phyloP scores from a whole-genome alignment of 192 early-diverging fungal genomes.

The Radiomyces spectabilis region DNA sequence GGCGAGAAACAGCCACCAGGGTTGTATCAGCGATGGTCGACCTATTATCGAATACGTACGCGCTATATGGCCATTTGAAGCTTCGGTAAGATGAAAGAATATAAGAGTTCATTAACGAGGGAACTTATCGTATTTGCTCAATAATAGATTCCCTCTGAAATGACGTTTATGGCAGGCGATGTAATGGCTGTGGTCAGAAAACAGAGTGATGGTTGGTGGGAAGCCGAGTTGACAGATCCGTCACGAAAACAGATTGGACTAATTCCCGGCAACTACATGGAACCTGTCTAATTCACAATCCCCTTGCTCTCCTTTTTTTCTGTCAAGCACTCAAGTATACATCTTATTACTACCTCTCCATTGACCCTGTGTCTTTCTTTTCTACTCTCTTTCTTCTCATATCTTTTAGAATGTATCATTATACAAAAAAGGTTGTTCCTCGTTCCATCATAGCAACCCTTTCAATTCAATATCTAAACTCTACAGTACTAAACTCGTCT shows the following conservation, averaged over 20 bases:
- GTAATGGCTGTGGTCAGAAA: slow-evolving; percentile 33
- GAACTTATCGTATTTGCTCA: not conserved
- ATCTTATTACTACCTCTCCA: too few relatives aligned
- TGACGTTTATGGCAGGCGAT: slow-evolving; percentile 41
- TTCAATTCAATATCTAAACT: too few relatives aligned
- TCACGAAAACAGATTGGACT: slow-evolving; percentile 13
- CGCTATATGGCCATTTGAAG: slow-evolving; percentile 1
- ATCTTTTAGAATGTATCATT: too few relatives aligned
- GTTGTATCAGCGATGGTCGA: not conserved
- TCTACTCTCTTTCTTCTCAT: too few relatives aligned
- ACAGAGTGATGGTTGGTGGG: slow-evolving; percentile 54
- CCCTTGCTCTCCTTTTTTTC: too few relatives aligned
- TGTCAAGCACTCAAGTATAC: too few relatives aligned
- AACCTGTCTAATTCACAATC: slow-evolving; percentile 1
- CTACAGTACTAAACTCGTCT: too few relatives aligned
- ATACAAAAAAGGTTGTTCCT: too few relatives aligned
- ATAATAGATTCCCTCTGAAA: slow-evolving; percentile 37
- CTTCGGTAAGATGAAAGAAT: slow-evolving; percentile 4
- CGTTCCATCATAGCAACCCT: too few relatives aligned
- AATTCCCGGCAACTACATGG: slow-evolving; percentile 28
- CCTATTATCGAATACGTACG: not conserved
- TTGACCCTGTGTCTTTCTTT: too few relatives aligned
- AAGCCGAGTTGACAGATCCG: slow-evolving; percentile 29
- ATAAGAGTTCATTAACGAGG: not conserved
- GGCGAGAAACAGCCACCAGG: not conserved